Evolutionary conservation across 306 rosid species (phyloP), one percentile per base, ranked within the genome.

Genomic region (Cyamopsis tetragonoloba): DNA sequence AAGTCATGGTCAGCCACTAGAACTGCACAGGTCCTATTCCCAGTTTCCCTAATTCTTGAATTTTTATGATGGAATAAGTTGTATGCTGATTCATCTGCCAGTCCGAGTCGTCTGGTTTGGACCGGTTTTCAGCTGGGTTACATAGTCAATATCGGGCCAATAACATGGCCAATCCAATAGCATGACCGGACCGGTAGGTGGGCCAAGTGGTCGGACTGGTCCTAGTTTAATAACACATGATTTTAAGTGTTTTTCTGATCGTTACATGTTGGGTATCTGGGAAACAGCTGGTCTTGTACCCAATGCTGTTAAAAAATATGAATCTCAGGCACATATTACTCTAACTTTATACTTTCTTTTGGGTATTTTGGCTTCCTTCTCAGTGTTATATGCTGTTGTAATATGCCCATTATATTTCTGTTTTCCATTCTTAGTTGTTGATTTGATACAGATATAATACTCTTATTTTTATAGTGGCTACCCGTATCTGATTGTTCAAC

Each of bases 401-500:
- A 42, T 58, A 39, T 44, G 31, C 27, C 13, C 53, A 47, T 49
- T 71, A 57, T 17, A 28, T 46, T 2, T 31, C 51, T 15, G 10
- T 56, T n/a, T n/a, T 57, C 48, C 56, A 20, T 57, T 63, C 70
- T 43, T 50, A 53, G 65, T 71, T 66, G 61, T 23, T 46, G 26
- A 32, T 50, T 23, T 46, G 26, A 32, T 50, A 6, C 9, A 38
- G 13, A 32, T 50, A 6, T 7, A 38, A 12, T 41, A 7, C 9
- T 46, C 70, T 64, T 42, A 60, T 65, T 19, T n/a, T 58, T 54
- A 24, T 47, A 35, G 46, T 59, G 63, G 51, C 56, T 14, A 44
- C 39, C 56, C 66, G 6, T 62, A 74, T 81, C 82, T 78, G 71
- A 78, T 71, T 26, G 53, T 57, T 71, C 66, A 57, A n/a, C 19